phyloP scores from a whole-genome alignment of 805 yeast genomes.

The Metschnikowia koreensis region DNA sequence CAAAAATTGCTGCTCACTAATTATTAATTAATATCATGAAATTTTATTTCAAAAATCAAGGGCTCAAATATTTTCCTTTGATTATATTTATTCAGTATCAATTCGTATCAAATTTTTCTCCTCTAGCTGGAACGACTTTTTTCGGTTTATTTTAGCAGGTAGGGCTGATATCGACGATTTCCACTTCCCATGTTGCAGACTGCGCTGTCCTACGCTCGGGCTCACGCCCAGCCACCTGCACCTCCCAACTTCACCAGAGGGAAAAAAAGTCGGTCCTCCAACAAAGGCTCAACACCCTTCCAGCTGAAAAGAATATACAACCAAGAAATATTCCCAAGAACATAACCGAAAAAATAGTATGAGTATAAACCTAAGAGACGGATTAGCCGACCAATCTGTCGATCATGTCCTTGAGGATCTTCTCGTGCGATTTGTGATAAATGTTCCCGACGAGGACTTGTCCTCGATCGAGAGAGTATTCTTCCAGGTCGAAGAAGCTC shows the following conservation, averaged over 20 bases:
- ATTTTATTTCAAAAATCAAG: too few relatives aligned
- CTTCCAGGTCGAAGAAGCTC: slow-evolving; percentile 97
- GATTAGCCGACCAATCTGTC: slow-evolving; percentile 61
- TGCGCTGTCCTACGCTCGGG: background rate
- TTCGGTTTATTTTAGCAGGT: too few relatives aligned
- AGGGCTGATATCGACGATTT: too few relatives aligned
- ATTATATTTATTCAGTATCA: too few relatives aligned
- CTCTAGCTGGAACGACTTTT: too few relatives aligned
- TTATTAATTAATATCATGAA: too few relatives aligned
- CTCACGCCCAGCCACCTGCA: slow-evolving; percentile 6
- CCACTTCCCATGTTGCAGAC: too few relatives aligned
- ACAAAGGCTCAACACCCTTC: background rate
- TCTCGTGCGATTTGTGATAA: slow-evolving; percentile 83
- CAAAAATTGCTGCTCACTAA: too few relatives aligned
- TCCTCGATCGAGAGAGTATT: slow-evolving; percentile 76
- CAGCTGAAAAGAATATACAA: background rate
- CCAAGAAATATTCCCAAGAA: background rate
- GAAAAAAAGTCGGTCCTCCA: slow-evolving; percentile 5
- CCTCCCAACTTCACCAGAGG: slow-evolving; percentile 1
- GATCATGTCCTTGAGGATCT: slow-evolving; percentile 82
- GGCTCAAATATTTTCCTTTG: too few relatives aligned
- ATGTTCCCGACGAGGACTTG: slow-evolving; percentile 89
- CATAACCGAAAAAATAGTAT: slow-evolving; percentile 25
- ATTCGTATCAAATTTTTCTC: too few relatives aligned
- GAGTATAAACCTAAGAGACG: slow-evolving; percentile 58